Evolutionary conservation across 108 stramenopile genomes (phyloP).

Genomic region (Thalassiosira profunda): DNA sequence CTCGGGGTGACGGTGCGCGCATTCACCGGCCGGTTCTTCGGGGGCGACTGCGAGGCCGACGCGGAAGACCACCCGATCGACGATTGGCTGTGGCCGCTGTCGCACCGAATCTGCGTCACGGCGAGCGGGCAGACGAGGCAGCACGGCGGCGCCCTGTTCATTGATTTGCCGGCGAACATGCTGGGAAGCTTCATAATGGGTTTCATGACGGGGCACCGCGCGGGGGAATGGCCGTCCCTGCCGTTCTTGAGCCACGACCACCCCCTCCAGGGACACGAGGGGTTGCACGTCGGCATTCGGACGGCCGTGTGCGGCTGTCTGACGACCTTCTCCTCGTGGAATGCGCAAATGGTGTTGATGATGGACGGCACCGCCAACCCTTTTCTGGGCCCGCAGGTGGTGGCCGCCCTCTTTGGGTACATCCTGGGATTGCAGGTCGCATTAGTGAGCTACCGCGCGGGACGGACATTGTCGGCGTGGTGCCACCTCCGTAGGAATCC

Average conservation of each 20-base stretch:
- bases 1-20: constrained; percentile 52
- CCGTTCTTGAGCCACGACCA: constrained; percentile 67
- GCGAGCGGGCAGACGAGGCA: constrained; percentile 59
- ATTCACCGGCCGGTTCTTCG: constrained; percentile 67
- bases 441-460: constrained; percentile 51
- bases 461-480: constrained; percentile 50
- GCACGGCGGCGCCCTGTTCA: constrained; percentile 77
- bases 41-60: constrained; percentile 61
- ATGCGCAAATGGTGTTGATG: constrained; percentile 85
- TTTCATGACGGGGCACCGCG: constrained; percentile 39
- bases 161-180: constrained; percentile 71
- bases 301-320: constrained; percentile 78
- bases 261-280: constrained; percentile 56
- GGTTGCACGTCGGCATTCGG: constrained; percentile 56
- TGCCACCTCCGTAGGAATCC: constrained; percentile 47
- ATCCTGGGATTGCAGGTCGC: constrained; percentile 59
- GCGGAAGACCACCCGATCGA: constrained; percentile 15
- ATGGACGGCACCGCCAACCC: constrained; percentile 63
- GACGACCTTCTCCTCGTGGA: constrained; percentile 86
- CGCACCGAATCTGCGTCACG: constrained; percentile 64
- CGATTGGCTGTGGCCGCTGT: constrained; percentile 61
- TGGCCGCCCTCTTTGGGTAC: constrained; percentile 73
- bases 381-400: constrained; percentile 59
- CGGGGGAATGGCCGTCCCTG: constrained; percentile 53
- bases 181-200: constrained; percentile 75